Conservation (phyloP, 2,329 filamentous ascomycete genomes). For the Aspergillus fructus region DNA sequence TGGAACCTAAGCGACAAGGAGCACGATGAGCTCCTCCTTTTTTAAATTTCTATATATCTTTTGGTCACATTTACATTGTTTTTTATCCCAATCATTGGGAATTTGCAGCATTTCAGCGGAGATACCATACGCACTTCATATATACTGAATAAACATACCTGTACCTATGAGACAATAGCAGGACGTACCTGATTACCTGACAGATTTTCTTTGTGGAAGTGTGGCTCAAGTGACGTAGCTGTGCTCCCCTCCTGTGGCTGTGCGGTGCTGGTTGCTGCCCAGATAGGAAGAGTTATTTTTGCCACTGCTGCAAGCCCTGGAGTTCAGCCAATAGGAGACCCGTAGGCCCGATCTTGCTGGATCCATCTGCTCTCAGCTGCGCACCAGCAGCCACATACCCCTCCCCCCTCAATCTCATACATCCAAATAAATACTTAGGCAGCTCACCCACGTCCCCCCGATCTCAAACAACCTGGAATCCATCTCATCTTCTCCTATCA, state of each 20-base stretch:
- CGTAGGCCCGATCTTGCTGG: background rate
- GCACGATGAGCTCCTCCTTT: conserved; percentile 32
- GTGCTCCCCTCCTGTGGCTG: background rate
- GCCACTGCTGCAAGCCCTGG: no score
- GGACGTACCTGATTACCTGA: no score
- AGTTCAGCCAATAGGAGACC: no score
- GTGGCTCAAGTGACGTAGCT: background rate
- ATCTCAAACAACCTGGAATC: background rate
- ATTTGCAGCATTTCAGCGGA: conserved; percentile 13
- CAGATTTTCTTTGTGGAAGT: background rate
- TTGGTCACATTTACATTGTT: background rate
- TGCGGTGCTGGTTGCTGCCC: background rate
- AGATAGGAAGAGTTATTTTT: background rate
- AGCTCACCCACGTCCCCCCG: background rate
- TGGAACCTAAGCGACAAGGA: conserved; percentile 34
- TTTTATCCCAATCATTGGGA: background rate
- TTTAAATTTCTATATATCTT: background rate
- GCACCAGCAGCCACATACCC: conserved; percentile 1
- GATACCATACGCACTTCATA: conserved; percentile 5
- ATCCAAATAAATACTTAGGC: conserved; percentile 5
- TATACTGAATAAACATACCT: background rate
- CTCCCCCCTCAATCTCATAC: background rate
- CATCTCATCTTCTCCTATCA: background rate
- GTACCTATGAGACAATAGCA: background rate
- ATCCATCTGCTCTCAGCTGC: conserved; percentile 7